Evolutionary conservation across 768 basidiomycete species (phyloP), one percentile per base, ranked within the genome.

Genomic region (Boletus sp.): DNA sequence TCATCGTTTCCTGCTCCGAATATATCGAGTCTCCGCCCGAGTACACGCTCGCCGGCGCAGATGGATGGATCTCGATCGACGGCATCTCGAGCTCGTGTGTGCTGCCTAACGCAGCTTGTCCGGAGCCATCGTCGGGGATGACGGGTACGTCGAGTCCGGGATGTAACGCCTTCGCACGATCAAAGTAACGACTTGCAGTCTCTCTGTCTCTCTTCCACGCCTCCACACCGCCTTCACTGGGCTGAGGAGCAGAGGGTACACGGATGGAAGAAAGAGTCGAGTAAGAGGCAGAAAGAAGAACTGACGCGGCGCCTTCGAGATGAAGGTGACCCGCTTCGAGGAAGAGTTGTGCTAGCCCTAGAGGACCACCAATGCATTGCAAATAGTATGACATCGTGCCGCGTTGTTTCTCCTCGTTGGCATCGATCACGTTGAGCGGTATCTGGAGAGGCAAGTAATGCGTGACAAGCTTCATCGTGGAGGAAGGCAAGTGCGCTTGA

Each of bases 191-290:
- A 19, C 80, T 76, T 11, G 90, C 90, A 27, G 82, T 77, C 60
- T 84, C 84, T 42, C 87, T 81, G 67, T 92, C 89, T 35, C 79
- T 80, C 64, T 78, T 83, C 88, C 89, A 92, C 8, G 82, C 83
- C 58, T 85, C 85, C 5, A 83, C 79, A 23, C 86, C 83, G 34
- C 79, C 79, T 66, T 83, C 80, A 40, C 77, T 76, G 10, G 74
- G 69, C 44, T 80, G 77, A 9, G 77, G 72, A 38, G 75, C 74
- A 30, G 75, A 69, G 45, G 86, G 85, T 30, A 88, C 77, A 43
- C 90, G 84, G 56, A 91, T 81, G 14, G 90, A 90, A 3, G 89
- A 87, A 21, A 91, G 77, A 39, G 86, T 88, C 17, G 87, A 84
- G 64, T 85, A 86, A 1, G 89, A 88, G 4, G 87, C 82, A 5